Evolutionary conservation across 257 asterid genomes (phyloP).

Genomic region (Dorcoceras hygrometricum): DNA sequence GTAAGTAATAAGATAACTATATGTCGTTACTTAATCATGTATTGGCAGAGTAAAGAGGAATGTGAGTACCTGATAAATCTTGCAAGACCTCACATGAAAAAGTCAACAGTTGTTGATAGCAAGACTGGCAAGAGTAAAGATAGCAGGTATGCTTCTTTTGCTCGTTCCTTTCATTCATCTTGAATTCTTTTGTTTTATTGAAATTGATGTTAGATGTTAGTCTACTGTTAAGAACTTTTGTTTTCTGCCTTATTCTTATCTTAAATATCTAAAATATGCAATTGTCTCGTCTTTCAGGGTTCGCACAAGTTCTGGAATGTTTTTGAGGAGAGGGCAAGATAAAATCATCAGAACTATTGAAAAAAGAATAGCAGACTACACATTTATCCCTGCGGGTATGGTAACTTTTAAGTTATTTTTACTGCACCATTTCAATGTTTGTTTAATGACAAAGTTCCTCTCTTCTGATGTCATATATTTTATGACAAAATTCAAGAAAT

Average conservation of each 20-base stretch:
- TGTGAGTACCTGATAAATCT: slow-evolving; percentile 69
- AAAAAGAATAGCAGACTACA: slow-evolving; percentile 68
- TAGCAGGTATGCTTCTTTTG: slow-evolving; percentile 54
- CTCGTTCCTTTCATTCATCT: slow-evolving; percentile 6
- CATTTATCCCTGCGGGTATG: slow-evolving; percentile 73
- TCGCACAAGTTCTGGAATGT: slow-evolving; percentile 82
- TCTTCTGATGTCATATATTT: no score
- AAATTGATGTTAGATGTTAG: not conserved
- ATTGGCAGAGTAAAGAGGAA: slow-evolving; percentile 72
- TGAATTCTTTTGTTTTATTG: not conserved
- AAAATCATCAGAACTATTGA: slow-evolving; percentile 56
- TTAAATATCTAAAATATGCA: slow-evolving; percentile 10
- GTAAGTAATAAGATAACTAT: slow-evolving; percentile 9
- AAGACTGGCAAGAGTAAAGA: slow-evolving; percentile 69
- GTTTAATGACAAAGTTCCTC: no score
- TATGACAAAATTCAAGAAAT: not conserved
- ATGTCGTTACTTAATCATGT: slow-evolving; percentile 17
- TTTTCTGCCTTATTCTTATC: not conserved
- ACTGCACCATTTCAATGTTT: no score
- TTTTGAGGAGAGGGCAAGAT: slow-evolving; percentile 63
- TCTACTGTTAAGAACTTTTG: slow-evolving; percentile 1
- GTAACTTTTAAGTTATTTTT: not conserved
- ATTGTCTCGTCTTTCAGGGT: slow-evolving; percentile 46
- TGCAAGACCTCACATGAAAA: slow-evolving; percentile 69
- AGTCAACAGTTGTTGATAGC: slow-evolving; percentile 71